Conservation (phyloP, 192 early-diverging fungal species). For the Coemansia asiatica region DNA sequence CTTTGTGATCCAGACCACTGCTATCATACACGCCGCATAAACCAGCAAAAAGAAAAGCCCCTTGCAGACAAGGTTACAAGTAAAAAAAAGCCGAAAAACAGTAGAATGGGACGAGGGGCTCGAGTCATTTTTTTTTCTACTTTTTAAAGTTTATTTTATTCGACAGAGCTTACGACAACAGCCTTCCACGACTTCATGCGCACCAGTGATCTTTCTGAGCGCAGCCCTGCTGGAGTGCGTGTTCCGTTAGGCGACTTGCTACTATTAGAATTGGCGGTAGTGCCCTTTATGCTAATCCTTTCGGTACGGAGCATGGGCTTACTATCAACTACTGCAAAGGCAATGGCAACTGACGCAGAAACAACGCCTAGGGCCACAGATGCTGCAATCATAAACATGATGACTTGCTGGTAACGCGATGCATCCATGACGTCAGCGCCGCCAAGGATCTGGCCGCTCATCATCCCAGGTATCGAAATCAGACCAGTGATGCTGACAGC, state of each 20-base stretch:
- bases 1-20: constrained; percentile 7
- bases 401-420: constrained; percentile 77
- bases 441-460: constrained; percentile 86
- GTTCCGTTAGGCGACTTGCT: neutral
- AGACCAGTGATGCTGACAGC: constrained; percentile 77
- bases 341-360: constrained; percentile 21
- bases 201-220: constrained; percentile 25
- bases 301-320: constrained; percentile 38
- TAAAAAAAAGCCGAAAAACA: neutral
- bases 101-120: neutral
- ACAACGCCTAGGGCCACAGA: constrained; percentile 66
- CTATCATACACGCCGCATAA: neutral
- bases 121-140: neutral
- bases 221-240: neutral
- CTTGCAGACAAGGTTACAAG: neutral
- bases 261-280: neutral
- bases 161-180: neutral
- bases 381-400: constrained; percentile 85
- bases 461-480: constrained; percentile 87
- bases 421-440: constrained; percentile 78
- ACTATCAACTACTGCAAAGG: constrained; percentile 39
- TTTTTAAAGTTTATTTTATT: neutral
- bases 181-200: constrained; percentile 35
- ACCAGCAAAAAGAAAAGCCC: neutral
- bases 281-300: constrained; percentile 12